Conservation (phyloP, 2,329 filamentous ascomycete genomes). For the Ascochyta viciae-villosae region DNA sequence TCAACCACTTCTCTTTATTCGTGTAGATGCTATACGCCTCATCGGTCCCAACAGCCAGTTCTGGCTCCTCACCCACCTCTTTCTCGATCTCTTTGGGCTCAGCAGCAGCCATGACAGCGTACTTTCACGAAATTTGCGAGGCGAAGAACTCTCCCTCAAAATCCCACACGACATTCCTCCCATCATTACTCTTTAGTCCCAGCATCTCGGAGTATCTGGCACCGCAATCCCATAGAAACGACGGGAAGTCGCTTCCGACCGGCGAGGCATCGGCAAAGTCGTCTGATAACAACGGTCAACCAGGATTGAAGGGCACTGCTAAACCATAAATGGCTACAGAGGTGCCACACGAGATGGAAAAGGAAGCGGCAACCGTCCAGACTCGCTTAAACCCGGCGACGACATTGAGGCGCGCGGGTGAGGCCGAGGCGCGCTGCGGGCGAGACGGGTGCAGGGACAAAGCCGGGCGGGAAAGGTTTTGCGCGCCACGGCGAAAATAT, state of each 20-base stretch:
- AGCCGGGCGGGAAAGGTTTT: constrained; percentile 17
- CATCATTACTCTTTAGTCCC: constrained; percentile 12
- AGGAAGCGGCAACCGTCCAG: constrained; percentile 5
- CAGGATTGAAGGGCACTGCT: background rate
- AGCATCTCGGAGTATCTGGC: constrained; percentile 28
- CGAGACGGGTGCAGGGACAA: constrained; percentile 2
- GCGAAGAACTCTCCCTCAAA: constrained; percentile 4
- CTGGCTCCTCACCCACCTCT: constrained; percentile 21
- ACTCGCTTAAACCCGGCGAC: constrained; percentile 15
- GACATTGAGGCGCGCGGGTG: constrained; percentile 6
- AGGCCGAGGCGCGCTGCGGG: background rate
- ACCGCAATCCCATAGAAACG: constrained; percentile 24
- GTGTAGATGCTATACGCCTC: constrained; percentile 40
- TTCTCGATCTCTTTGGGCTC: constrained; percentile 22
- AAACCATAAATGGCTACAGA: background rate
- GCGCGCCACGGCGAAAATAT: constrained; percentile 7
- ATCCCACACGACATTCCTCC: constrained; percentile 11
- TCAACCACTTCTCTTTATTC: constrained; percentile 39
- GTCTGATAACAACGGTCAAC: constrained; percentile 5
- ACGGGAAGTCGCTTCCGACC: constrained; percentile 11
- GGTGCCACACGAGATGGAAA: constrained; percentile 1
- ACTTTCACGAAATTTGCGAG: constrained; percentile 8
- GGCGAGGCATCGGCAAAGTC: constrained; percentile 27
- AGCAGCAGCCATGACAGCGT: constrained; percentile 13
- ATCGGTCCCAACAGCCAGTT: constrained; percentile 23